These are phyloP conservation scores for Mycena crocata DNA, from an alignment of 768 basidiomycete species.

Conservation along the genomic window DNA sequence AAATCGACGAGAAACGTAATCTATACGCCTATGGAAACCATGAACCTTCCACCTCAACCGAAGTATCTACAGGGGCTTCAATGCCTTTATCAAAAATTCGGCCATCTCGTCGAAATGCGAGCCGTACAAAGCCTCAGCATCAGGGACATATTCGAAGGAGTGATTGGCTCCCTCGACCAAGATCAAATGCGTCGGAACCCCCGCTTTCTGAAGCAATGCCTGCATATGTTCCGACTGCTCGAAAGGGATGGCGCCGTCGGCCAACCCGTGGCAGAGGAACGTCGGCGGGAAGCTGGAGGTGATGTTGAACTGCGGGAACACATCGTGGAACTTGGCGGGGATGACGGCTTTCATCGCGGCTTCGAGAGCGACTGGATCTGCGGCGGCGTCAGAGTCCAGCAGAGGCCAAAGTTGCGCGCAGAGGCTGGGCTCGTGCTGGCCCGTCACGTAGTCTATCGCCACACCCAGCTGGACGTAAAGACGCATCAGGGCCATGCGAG, in stretches of 20 bases:
- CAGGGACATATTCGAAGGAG: slow-evolving; percentile 64
- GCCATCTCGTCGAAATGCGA: slow-evolving; percentile 49
- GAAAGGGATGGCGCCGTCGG: slow-evolving; percentile 57
- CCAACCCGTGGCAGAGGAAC: slow-evolving; percentile 61
- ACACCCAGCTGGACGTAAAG: slow-evolving; percentile 70
- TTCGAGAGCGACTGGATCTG: slow-evolving; percentile 23
- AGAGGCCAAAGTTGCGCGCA: slow-evolving; percentile 53
- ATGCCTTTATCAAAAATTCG: slow-evolving; percentile 47
- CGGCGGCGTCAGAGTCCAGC: slow-evolving; percentile 21
- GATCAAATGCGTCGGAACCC: slow-evolving; percentile 49
- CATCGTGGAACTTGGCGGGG: slow-evolving; percentile 44
- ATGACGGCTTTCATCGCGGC: slow-evolving; percentile 38
- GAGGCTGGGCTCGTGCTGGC: slow-evolving; percentile 58
- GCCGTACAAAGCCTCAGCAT: slow-evolving; percentile 55
- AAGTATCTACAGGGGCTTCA: too few relatives aligned
- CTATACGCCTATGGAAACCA: too few relatives aligned
- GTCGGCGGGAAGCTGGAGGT: slow-evolving; percentile 59
- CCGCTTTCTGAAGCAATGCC: slow-evolving; percentile 46
- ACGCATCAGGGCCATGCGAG: slow-evolving; percentile 69
- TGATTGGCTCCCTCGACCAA: slow-evolving; percentile 61
- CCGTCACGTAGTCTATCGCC: slow-evolving; percentile 70
- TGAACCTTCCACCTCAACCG: too few relatives aligned
- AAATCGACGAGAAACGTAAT: too few relatives aligned
- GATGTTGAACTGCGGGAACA: slow-evolving; percentile 65
- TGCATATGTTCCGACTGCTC: slow-evolving; percentile 55